phyloP scores from a whole-genome alignment of 176 grass and related monocot species.

The Alloteropsis semialata region DNA sequence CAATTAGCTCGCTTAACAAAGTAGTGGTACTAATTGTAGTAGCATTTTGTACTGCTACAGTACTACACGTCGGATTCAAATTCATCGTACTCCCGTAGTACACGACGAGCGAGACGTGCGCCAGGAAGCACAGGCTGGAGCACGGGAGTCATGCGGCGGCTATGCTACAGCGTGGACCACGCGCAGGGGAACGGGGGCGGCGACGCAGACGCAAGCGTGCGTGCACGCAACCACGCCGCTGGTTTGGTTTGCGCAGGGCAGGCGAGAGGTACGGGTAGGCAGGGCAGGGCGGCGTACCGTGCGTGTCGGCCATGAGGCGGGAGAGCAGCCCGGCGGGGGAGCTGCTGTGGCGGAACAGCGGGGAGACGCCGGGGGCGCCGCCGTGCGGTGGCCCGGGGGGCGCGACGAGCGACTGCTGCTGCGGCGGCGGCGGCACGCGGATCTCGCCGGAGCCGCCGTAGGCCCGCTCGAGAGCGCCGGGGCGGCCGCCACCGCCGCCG shows the following conservation, averaged over 20 bases:
- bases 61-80: background rate
- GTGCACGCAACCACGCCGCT: background rate
- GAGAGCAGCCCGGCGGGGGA: conserved; percentile 78
- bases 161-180: background rate
- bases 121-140: background rate
- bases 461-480: background rate
- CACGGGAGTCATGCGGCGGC: background rate
- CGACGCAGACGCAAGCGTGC: background rate
- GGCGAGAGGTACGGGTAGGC: background rate
- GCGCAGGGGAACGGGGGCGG: background rate
- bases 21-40: background rate
- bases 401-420: background rate
- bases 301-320: conserved; percentile 69
- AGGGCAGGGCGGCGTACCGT: conserved; percentile 37
- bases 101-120: background rate
- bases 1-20: background rate
- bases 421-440: conserved; percentile 20
- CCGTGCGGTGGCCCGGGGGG: background rate
- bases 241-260: background rate
- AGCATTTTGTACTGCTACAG: background rate
- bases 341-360: conserved; percentile 81
- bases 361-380: background rate
- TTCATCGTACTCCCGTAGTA: background rate
- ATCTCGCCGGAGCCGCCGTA: conserved; percentile 47
- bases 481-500: background rate